These are phyloP conservation scores for Penicillium paxilli DNA, from an alignment of 495 filamentous ascomycete species.

Conservation along the genomic window DNA sequence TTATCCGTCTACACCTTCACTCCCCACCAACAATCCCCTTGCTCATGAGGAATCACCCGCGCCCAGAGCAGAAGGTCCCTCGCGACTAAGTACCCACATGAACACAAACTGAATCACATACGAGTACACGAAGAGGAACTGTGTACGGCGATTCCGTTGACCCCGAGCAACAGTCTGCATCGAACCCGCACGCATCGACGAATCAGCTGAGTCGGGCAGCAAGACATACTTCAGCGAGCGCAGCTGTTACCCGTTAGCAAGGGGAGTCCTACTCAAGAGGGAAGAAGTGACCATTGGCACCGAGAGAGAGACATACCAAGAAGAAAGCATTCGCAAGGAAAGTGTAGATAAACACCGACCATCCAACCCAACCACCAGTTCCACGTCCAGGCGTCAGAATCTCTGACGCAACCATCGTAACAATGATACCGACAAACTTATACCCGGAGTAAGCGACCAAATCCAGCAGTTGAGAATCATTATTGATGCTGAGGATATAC, in stretches of 20 bases:
- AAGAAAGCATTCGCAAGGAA: constrained; percentile 96
- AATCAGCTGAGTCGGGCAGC: constrained; percentile 77
- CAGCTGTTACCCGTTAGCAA: constrained; percentile 58
- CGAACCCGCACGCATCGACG: constrained; percentile 58
- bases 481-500: constrained; percentile 90
- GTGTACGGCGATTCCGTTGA: constrained; percentile 84
- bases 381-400: constrained; percentile 73
- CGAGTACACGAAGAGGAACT: constrained; percentile 94
- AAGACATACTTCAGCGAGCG: constrained; percentile 94
- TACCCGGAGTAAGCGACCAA: constrained; percentile 95
- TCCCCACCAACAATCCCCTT: not conserved
- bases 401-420: constrained; percentile 76
- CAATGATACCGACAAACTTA: constrained; percentile 96
- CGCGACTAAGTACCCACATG: constrained; percentile 85
- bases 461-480: constrained; percentile 83
- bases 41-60: constrained; percentile 29
- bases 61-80: constrained; percentile 36
- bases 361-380: constrained; percentile 83
- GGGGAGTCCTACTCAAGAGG: not conserved
- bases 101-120: constrained; percentile 92
- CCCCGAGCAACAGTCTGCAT: constrained; percentile 79
- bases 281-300: constrained; percentile 19
- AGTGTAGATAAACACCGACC: constrained; percentile 85
- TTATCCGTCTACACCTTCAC: not conserved
- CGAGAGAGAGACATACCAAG: constrained; percentile 55